Evolutionary conservation across 148 eudicot genomes (phyloP).

Genomic region (Nepenthes mirabilis): DNA sequence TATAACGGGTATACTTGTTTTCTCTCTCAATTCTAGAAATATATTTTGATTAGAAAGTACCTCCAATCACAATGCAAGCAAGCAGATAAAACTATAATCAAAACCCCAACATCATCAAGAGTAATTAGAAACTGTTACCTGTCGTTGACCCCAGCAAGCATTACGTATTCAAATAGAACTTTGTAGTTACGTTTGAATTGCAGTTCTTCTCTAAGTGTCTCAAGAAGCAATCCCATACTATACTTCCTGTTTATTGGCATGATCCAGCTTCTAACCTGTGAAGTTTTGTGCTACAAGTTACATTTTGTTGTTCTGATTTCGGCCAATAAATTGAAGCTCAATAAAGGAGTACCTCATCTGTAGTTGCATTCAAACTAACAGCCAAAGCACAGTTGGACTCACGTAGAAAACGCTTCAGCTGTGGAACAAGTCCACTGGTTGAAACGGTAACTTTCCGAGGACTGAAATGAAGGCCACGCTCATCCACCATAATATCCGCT

Average conservation of each 20-base stretch:
- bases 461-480: constrained; percentile 91
- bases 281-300: not conserved
- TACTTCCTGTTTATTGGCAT: constrained; percentile 98
- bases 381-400: constrained; percentile 74
- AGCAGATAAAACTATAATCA: too few relatives aligned
- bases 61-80: too few relatives aligned
- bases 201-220: constrained; percentile 69
- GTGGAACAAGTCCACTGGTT: constrained; percentile 95
- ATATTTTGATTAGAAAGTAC: too few relatives aligned
- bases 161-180: constrained; percentile 89
- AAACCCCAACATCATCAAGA: not conserved
- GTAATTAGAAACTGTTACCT: constrained; percentile 32
- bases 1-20: too few relatives aligned
- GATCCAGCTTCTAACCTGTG: constrained; percentile 88
- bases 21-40: too few relatives aligned
- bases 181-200: constrained; percentile 47
- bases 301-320: not conserved
- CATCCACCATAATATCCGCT: constrained; percentile 77
- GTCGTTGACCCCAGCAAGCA: constrained; percentile 97
- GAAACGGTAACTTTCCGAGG: constrained; percentile 87
- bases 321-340: not conserved
- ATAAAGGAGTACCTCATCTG: constrained; percentile 55
- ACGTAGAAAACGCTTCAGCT: constrained; percentile 61
- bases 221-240: constrained; percentile 66
- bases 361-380: constrained; percentile 88